Base-by-base conservation (phyloP, 139 green algal genomes). In the Yamagishiella unicocca region DNA sequence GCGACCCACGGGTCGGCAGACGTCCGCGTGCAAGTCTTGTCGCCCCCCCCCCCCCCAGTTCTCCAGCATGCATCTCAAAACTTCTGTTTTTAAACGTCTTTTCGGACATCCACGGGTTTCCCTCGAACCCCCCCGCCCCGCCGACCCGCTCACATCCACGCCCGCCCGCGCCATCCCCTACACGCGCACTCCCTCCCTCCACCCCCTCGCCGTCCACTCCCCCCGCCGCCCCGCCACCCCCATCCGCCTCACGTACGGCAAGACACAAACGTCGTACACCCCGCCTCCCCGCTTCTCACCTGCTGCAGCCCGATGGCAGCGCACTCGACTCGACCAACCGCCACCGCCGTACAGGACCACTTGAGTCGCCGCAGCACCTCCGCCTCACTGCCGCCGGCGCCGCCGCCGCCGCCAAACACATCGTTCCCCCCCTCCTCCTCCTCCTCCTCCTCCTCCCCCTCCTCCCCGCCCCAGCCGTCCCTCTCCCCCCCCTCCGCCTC, bases 271-370 rank as follows among this genome's bases (percentile, higher is more conserved):
- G n/a, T n/a, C n/a, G n/a, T n/a, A n/a, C n/a, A n/a, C n/a, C n/a
- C n/a, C n/a, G n/a, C n/a, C n/a, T n/a, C n/a, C n/a, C n/a, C n/a
- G n/a, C n/a, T n/a, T n/a, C 77, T 17, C 78, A 85, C 78, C 78
- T 76, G 78, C 40, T 72, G 40, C 61, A 86, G 31, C 14, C 64
- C 64, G 4, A 86, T 67, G 21, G 64, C 43, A 27, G 25, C 64
- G 43, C 80, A 86, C 42, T 86, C 80, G 22, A 78, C 64, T 43
- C 64, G 50, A 2, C 29, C 25, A n/a, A 67, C 43, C 42, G 80
- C 80, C 31, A 86, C 80, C 6, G 80, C 80, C 1, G 64, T 86
- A 50, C 80, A 77, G 6, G 43, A 19, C 80, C 80, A 86, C 42
- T 43, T 43, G 43, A 86, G 43, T 10, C 29, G 29, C 78, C 6